These are phyloP conservation scores for Dalechampia spathulata DNA, from an alignment of 441 rosid genomes.

Conservation along the genomic window DNA sequence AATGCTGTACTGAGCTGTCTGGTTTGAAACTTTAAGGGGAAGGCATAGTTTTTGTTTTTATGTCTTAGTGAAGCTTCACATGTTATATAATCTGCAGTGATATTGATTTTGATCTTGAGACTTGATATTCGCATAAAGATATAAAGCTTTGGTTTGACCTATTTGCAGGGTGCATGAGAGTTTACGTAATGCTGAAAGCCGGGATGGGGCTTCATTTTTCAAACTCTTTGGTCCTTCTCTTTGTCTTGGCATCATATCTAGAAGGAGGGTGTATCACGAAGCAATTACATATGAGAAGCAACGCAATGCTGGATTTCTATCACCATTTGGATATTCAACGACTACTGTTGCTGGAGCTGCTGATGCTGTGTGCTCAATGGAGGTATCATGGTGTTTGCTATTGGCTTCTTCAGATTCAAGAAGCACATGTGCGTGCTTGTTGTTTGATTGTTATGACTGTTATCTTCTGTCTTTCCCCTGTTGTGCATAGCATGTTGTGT, in stretches of 20 bases:
- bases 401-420: conserved; percentile 13
- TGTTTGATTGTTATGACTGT: conserved; percentile 1
- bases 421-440: not conserved
- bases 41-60: not conserved
- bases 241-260: conserved; percentile 70
- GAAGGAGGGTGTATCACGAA: conserved; percentile 73
- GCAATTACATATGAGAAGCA: conserved; percentile 72
- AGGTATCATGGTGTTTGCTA: conserved; percentile 36
- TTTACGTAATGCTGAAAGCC: conserved; percentile 50
- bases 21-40: not conserved
- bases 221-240: conserved; percentile 72
- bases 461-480: not conserved
- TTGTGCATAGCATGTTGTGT: not conserved
- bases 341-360: conserved; percentile 59
- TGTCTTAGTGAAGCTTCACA: not conserved
- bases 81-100: not conserved
- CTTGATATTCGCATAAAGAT: not conserved
- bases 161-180: conserved; percentile 58
- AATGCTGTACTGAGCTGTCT: no score
- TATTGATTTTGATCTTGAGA: not conserved
- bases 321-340: conserved; percentile 86
- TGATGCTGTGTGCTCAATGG: conserved; percentile 71
- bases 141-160: conserved; percentile 17
- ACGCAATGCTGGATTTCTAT: conserved; percentile 74
- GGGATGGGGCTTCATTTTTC: conserved; percentile 77